A percentile compares a stretch with the other conserved stretches of the same genome.
These are phyloP conservation scores for Pisolithus albus DNA, from an alignment of 768 basidiomycete species.

Conservation along the genomic window DNA sequence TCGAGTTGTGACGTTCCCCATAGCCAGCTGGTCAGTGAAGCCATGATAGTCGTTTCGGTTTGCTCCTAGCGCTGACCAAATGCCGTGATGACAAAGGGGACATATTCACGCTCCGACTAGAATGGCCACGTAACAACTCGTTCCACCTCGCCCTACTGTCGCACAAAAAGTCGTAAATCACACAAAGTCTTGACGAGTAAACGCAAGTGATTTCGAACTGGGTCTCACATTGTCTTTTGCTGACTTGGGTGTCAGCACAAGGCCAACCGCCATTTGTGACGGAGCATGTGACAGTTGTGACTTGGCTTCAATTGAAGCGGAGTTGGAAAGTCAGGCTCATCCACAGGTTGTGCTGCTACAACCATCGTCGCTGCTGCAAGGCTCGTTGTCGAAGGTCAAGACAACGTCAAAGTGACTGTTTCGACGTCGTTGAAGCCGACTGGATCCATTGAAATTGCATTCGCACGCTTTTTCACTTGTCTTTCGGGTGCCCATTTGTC, in stretches of 20 bases:
- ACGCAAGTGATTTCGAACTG: too few species aligned
- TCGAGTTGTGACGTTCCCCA: conserved; percentile 83
- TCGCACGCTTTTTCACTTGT: conserved; percentile 7
- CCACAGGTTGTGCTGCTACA: conserved; percentile 29
- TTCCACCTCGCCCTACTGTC: too few species aligned
- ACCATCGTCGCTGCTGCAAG: conserved; percentile 24
- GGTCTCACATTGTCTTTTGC: too few species aligned
- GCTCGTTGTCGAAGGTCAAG: conserved; percentile 9
- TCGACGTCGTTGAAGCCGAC: not conserved
- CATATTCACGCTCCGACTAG: conserved; percentile 20
- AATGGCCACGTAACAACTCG: not conserved
- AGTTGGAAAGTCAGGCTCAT: conserved; percentile 26
- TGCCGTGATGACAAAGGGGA: conserved; percentile 11
- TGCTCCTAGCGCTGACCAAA: conserved; percentile 7
- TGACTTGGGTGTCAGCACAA: too few species aligned
- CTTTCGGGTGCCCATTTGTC: conserved; percentile 12
- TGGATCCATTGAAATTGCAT: conserved; percentile 1
- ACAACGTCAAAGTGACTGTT: not conserved
- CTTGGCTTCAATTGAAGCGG: conserved; percentile 26
- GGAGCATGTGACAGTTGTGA: conserved; percentile 14
- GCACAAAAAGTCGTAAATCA: not conserved
- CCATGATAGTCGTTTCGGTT: conserved; percentile 32
- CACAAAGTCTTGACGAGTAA: not conserved
- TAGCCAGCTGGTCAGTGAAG: conserved; percentile 59
- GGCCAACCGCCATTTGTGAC: not conserved